phyloP scores from a whole-genome alignment of 306 rosid species.

The Acacia melanoxylon region DNA sequence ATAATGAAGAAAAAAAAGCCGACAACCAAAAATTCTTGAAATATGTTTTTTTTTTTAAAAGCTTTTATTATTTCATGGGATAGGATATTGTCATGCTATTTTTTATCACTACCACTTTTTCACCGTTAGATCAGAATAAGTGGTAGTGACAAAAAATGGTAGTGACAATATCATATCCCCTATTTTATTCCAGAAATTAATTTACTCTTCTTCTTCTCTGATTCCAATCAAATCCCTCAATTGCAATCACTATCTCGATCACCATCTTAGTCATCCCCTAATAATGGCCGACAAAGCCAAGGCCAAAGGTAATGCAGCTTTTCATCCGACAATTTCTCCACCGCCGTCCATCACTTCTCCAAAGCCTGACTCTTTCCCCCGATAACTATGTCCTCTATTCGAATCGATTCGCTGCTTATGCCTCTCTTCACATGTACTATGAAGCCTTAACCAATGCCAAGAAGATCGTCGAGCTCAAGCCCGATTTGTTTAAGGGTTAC shows the following conservation, averaged over 20 bases:
- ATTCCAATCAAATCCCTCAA: background rate
- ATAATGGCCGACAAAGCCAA: constrained; percentile 94
- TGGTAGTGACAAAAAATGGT: no score
- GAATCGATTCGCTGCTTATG: constrained; percentile 92
- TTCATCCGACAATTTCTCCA: constrained; percentile 63
- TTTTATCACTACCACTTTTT: no score
- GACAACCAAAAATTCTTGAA: no score
- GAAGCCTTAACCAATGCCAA: constrained; percentile 79
- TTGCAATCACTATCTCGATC: no score
- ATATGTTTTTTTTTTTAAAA: no score
- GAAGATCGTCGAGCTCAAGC: constrained; percentile 85
- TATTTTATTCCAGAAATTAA: no score
- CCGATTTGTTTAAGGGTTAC: constrained; percentile 88
- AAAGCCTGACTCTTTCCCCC: constrained; percentile 73
- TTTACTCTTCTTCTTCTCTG: background rate
- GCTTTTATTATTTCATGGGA: no score
- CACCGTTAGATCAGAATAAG: no score
- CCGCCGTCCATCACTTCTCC: constrained; percentile 77
- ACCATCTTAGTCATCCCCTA: background rate
- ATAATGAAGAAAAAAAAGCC: no score
- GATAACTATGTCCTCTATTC: constrained; percentile 87
- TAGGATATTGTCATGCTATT: no score
- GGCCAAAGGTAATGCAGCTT: constrained; percentile 95
- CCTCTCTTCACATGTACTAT: constrained; percentile 62
- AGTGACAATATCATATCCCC: no score